Evolutionary conservation across 108 stramenopile genomes (phyloP), one percentile per base, ranked within the genome.

Genomic region (Parmales sp.): DNA sequence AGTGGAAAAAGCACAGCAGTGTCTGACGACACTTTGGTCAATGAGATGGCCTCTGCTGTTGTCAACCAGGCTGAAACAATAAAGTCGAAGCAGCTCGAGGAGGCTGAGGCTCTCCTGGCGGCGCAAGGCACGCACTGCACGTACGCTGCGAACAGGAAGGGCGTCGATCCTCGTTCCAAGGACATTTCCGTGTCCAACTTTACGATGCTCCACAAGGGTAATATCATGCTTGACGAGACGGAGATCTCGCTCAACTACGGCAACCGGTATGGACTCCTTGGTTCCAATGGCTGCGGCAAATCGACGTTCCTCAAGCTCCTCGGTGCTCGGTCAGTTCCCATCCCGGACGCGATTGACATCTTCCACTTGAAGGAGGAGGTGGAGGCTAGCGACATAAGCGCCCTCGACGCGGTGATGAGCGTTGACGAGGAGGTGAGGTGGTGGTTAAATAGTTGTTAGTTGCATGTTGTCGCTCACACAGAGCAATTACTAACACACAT

Each of bases 341-440:
- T 98, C 45, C 97, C 98, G 2, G 86, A 84, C 38, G 82, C 85
- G 29, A 97, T 98, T 74, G 97, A 99, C 75, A 88, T 92, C 39
- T 99, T 95, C 73, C 93, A 93, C 66, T 70, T 99, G 31, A 86
- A 84, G 68, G 90, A 95, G 76, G 98, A 98, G 78, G 78, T 97
- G 29, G 96, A 97, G 69, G 83, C 97, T 18, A 82, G 81, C 37
- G 88, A 90, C 69, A 67, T 97, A 34, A 90, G 95, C 9, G 98
- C 98, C 2, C 69, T 97, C 29, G 93, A 97, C 38, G 98, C 95
- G n/a, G 94, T 97, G 70, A 95, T 95, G 90, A 72, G 74, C 34
- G 96, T 99, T n/a, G 97, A 98, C 67, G 89, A 83, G 45, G 96
- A 97, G 72, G 80, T 94, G 39, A n/a, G n/a, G n/a, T n/a, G n/a